Base-by-base conservation (phyloP, 352 stramenopile species). In the Thraustotheca clavata region DNA sequence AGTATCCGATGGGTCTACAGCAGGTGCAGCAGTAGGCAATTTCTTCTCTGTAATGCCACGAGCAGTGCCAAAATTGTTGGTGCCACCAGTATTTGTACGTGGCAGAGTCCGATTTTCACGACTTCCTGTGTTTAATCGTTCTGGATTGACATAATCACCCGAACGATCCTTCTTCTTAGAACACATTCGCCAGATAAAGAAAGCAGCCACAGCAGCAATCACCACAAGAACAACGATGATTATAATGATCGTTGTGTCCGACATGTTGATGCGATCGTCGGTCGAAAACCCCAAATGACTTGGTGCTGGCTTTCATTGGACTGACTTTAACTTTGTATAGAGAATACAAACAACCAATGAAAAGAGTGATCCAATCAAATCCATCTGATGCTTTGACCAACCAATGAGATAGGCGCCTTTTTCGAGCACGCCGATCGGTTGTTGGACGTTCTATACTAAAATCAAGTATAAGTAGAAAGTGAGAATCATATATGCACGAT, bases 1-100 rank as follows among this genome's bases (percentile, higher is more conserved):
- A 40, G 75, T 77, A 49, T 88, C 76, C 48, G 76, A 81, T 38
- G 57, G 57, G 29, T 65, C 57, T 6, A n/a, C 57, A 16, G 22
- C 52, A 7, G 52, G 24, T 16, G 38, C 34, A 22, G 7, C n/a
- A 31, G 18, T 20, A 29, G 9, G 38, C 16, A 26, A 2, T 14
- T 31, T 31, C 43, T 52, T 52, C 24, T 52, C 43, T 24, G 43
- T 31, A 31, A 14, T 18, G 7, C 43, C 11, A 52, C 11, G 43
- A 29, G 22, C 43, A 4, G 39, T 47, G 39, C 39, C 39, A 24
- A 47, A 24, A 24, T 24, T 24, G 39, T 47, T 47, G 39, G n/a
- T 4, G n/a, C n/a, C n/a, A n/a, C n/a, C n/a, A n/a, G 43, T 52
- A 31, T 52, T 52, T 18, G 31, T 24, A 11, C 35, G 36, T 3